Base-by-base conservation (phyloP, 1,139 yeast genomes). In the Yamadazyma sp. region DNA sequence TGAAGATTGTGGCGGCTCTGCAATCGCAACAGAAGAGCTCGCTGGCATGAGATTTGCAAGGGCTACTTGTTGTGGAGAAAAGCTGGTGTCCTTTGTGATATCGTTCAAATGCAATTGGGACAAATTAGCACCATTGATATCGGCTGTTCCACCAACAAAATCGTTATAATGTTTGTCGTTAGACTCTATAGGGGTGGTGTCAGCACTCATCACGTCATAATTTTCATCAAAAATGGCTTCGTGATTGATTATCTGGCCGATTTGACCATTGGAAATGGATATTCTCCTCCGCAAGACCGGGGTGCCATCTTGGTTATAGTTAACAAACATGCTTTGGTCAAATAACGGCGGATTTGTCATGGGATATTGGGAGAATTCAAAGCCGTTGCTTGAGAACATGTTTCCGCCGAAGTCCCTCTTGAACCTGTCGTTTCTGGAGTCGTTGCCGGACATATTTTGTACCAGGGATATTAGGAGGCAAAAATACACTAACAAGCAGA, bases 221-320 rank as follows among this genome's bases (percentile, higher is more conserved):
- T 34, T 64, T 34, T 58, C 57, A 34, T 64, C 64, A 33, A 65
- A 62, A 31, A 62, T 59, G 2, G 74, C 75, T 42, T 72, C 77
- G 46, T 72, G 76, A 51, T 60, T 71, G 27, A 79, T 66, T 29
- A 79, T 75, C 55, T 84, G 91, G 33, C 87, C 85, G 49, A 84
- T 83, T 55, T 83, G 92, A 50, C 92, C 92, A 59, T 83, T 83
- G 11, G 89, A 82, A 37, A 84, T 83, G 32, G 91, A 83, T 5
- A 84, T 77, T 47, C 77, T 61, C 51, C 91, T 66, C 54, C 89
- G 69, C n/a, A 44, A 31, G 42, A 83, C 65, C 6, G 69, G 72
- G 10, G 60, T 59, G 0, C 77, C 77, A 29, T 73, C 74, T 40
- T 49, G 64, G 42, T 55, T 55, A 52, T 59, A 70, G 37, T 74